phyloP scores from a whole-genome alignment of 2,329 filamentous ascomycete genomes.

The Geosmithia morbida region DNA sequence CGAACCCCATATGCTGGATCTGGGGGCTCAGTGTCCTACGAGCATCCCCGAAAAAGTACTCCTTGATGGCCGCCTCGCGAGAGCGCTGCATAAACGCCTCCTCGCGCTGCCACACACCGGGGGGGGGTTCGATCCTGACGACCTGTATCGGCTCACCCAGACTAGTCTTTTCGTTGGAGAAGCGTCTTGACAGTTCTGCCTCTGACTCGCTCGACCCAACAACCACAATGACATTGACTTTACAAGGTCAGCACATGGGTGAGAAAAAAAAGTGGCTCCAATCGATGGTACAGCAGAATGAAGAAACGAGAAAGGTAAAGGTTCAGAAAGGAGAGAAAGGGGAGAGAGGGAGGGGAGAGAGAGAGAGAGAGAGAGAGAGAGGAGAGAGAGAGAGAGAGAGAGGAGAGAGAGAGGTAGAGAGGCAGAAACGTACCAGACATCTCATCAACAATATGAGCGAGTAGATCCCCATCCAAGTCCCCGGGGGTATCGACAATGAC shows the following conservation, averaged over 20 bases:
- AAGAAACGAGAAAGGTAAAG: too few relatives aligned
- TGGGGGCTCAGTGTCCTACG: constrained; percentile 71
- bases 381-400: background rate
- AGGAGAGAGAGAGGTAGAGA: too few relatives aligned
- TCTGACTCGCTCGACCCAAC: constrained; percentile 67
- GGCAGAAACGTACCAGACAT: constrained; percentile 25
- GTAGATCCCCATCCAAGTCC: constrained; percentile 49
- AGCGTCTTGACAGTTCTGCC: constrained; percentile 58
- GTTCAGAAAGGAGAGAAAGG: background rate
- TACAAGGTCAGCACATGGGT: constrained; percentile 19
- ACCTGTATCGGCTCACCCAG: constrained; percentile 58
- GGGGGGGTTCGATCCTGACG: constrained; percentile 69
- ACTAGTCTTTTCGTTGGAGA: constrained; percentile 39
- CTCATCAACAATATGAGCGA: constrained; percentile 58
- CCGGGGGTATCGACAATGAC: constrained; percentile 78
- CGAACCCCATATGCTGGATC: constrained; percentile 71
- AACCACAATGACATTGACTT: constrained; percentile 69
- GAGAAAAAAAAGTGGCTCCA: background rate
- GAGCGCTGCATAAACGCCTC: constrained; percentile 57
- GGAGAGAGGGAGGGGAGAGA: too few relatives aligned
- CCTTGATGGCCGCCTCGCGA: constrained; percentile 65
- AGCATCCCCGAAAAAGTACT: constrained; percentile 86
- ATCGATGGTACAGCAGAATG: too few relatives aligned
- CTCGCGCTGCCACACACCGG: constrained; percentile 69
- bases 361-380: too few relatives aligned